These are phyloP conservation scores for Trichoderma reesei DNA, from an alignment of 495 filamentous ascomycete species.

Conservation along the genomic window DNA sequence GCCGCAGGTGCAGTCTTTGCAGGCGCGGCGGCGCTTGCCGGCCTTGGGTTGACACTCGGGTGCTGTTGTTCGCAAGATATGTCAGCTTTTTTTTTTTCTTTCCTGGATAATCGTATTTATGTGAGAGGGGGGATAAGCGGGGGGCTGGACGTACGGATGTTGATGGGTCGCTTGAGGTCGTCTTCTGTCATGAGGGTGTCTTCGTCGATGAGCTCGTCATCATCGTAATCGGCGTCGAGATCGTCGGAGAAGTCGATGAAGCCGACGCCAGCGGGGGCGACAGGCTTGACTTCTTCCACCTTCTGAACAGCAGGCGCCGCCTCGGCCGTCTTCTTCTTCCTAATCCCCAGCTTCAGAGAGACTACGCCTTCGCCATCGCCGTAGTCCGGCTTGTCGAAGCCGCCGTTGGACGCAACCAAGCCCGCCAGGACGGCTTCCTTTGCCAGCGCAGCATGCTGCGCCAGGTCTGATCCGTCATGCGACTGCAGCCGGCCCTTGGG, in stretches of 20 bases:
- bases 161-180: conserved; percentile 60
- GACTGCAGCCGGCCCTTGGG: conserved; percentile 56
- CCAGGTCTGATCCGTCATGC: conserved; percentile 54
- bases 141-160: conserved; percentile 53
- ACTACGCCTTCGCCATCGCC: conserved; percentile 52
- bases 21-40: conserved; percentile 81
- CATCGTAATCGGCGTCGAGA: conserved; percentile 47
- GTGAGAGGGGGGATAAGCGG: background rate
- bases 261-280: conserved; percentile 44
- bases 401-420: conserved; percentile 45
- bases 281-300: background rate
- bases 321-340: conserved; percentile 45
- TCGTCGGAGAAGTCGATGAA: conserved; percentile 66
- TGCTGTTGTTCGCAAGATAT: conserved; percentile 35
- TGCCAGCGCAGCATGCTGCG: conserved; percentile 34
- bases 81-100: background rate
- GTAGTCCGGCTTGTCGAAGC: conserved; percentile 65
- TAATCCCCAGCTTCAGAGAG: conserved; percentile 59
- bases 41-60: conserved; percentile 72
- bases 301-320: conserved; percentile 12
- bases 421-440: conserved; percentile 78
- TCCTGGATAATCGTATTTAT: conserved; percentile 11
- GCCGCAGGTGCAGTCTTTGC: conserved; percentile 97
- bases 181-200: conserved; percentile 75
- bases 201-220: conserved; percentile 85